Conservation (phyloP, 2,329 filamentous ascomycete species). For the Pyrenophora tritici-repentis region DNA sequence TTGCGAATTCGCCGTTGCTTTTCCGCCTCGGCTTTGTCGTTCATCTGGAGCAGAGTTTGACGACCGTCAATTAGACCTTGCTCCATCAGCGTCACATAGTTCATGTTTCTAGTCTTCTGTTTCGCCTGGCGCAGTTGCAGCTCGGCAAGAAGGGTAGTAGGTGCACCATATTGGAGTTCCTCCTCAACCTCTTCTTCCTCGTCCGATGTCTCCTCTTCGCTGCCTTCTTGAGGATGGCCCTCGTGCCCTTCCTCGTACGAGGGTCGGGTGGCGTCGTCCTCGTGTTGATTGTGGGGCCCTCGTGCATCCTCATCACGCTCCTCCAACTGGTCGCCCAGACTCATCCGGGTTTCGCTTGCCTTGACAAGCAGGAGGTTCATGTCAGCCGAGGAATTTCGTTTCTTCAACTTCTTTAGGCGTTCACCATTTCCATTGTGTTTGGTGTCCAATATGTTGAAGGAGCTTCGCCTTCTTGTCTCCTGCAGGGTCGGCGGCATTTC, state of each 20-base stretch:
- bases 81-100: constrained; percentile 65
- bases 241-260: constrained; percentile 22
- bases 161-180: constrained; percentile 67
- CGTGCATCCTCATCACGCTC: constrained; percentile 38
- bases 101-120: constrained; percentile 77
- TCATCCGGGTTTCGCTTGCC: constrained; percentile 45
- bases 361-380: constrained; percentile 42
- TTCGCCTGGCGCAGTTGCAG: constrained; percentile 89
- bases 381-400: constrained; percentile 48
- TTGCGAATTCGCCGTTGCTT: constrained; percentile 73
- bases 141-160: constrained; percentile 90
- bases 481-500: constrained; percentile 27
- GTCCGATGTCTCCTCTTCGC: constrained; percentile 51
- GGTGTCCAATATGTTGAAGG: constrained; percentile 45
- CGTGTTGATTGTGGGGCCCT: constrained; percentile 29
- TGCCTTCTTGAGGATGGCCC: constrained; percentile 42
- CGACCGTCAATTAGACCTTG: constrained; percentile 71
- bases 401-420: constrained; percentile 48
- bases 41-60: constrained; percentile 85
- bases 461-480: constrained; percentile 44
- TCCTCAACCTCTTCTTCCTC: constrained; percentile 49
- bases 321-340: constrained; percentile 41
- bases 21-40: constrained; percentile 86
- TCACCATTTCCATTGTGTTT: constrained; percentile 46
- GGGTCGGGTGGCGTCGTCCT: constrained; percentile 18